Percentiles rank a stretch among this genome's conserved stretches.
Evolutionary conservation across 345 rosid genomes (phyloP).

Genomic region (Citrus cavaleriei): DNA sequence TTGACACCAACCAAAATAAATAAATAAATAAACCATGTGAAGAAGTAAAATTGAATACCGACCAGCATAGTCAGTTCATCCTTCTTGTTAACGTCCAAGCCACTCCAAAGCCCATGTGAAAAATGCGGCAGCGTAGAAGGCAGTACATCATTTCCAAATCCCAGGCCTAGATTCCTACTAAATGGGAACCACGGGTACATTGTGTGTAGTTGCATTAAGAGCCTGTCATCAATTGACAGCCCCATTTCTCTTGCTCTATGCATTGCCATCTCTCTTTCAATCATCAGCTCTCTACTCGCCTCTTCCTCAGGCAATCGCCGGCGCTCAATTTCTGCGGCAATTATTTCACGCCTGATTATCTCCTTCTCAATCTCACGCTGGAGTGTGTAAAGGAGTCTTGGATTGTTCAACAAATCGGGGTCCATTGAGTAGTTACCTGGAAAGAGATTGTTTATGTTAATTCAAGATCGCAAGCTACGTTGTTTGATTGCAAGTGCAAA

Average conservation of each 20-base stretch:
- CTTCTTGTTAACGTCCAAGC: conserved; percentile 22
- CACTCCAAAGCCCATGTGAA: not conserved
- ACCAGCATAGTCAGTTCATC: conserved; percentile 43
- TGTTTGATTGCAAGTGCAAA: not conserved
- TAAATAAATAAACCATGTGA: not conserved
- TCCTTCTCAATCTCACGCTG: conserved; percentile 38
- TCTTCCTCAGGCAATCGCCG: conserved; percentile 38
- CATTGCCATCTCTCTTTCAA: conserved; percentile 36
- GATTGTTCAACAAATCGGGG: not conserved
- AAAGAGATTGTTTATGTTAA: not conserved
- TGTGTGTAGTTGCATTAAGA: conserved; percentile 23
- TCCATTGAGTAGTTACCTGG: not conserved
- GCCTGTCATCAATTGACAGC: conserved; percentile 15
- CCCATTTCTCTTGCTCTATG: not conserved
- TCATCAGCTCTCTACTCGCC: conserved; percentile 41
- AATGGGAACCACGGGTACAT: conserved; percentile 7
- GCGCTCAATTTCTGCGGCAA: conserved; percentile 19
- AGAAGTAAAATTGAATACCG: conserved; percentile 1
- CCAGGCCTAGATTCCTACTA: not conserved
- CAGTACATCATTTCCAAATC: not conserved
- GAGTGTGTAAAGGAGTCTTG: conserved; percentile 11
- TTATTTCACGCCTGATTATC: conserved; percentile 17
- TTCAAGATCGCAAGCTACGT: not conserved
- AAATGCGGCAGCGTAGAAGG: not conserved
- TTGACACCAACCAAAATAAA: not conserved